Conservation (phyloP, 352 stramenopile species). For the Peronospora farinosa region DNA sequence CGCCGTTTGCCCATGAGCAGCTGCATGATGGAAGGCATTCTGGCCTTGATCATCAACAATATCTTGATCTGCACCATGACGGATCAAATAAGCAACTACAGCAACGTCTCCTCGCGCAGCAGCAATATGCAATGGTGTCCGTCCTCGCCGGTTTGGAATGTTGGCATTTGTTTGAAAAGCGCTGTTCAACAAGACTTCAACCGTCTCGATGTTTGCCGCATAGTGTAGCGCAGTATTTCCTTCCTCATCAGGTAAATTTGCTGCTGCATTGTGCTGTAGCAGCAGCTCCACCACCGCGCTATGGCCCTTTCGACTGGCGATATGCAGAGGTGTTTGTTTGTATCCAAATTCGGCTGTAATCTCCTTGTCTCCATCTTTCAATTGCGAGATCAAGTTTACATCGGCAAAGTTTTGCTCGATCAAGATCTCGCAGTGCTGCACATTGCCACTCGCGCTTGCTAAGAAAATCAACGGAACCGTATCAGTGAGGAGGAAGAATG, state of each 20-base stretch:
- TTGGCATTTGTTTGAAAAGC: conserved; percentile 70
- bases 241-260: conserved; percentile 73
- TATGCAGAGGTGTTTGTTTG: conserved; percentile 66
- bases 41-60: conserved; percentile 81
- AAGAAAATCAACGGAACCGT: conserved; percentile 75
- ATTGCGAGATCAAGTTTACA: conserved; percentile 72
- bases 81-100: conserved; percentile 70
- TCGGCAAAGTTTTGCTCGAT: conserved; percentile 47
- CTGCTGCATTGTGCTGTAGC: conserved; percentile 54
- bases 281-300: conserved; percentile 54
- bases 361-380: conserved; percentile 76
- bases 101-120: conserved; percentile 62
- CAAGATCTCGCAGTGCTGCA: conserved; percentile 69
- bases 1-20: conserved; percentile 68
- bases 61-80: conserved; percentile 59
- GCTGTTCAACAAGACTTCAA: conserved; percentile 50
- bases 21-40: conserved; percentile 73
- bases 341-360: conserved; percentile 65
- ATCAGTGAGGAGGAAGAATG: conserved; percentile 70
- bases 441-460: conserved; percentile 57
- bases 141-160: conserved; percentile 68
- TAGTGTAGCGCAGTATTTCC: conserved; percentile 77
- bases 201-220: conserved; percentile 58
- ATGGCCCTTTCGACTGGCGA: conserved; percentile 70
- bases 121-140: conserved; percentile 70